phyloP scores from a whole-genome alignment of 2,329 filamentous ascomycete genomes.

The Pestalotiopsis sp. region DNA sequence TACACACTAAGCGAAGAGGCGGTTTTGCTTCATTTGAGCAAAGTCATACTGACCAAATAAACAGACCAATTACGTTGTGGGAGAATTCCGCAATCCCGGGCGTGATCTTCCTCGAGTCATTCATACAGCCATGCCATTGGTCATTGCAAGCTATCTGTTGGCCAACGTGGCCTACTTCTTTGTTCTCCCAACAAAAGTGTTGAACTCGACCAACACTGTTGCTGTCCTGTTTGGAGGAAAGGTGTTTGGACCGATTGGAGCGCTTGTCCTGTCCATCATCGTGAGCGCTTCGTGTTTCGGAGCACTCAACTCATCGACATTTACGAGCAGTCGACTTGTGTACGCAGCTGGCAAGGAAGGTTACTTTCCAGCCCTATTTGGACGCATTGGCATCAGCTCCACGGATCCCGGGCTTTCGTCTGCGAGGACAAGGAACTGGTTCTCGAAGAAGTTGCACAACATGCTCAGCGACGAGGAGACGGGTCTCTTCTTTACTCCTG shows the following conservation, averaged over 20 bases:
- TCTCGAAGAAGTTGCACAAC: conserved; percentile 60
- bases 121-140: conserved; percentile 92
- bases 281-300: conserved; percentile 93
- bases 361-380: conserved; percentile 83
- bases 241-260: conserved; percentile 84
- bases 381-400: conserved; percentile 72
- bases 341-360: conserved; percentile 96
- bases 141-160: conserved; percentile 87
- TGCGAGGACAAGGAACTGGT: conserved; percentile 55
- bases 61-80: conserved; percentile 95
- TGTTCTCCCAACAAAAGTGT: conserved; percentile 77
- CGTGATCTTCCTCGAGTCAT: conserved; percentile 93
- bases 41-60: conserved; percentile 26
- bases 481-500: conserved; percentile 89
- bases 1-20: background rate
- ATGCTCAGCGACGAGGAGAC: conserved; percentile 75
- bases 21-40: too few relatives aligned
- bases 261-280: conserved; percentile 82
- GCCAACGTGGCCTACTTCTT: conserved; percentile 95
- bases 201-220: conserved; percentile 92
- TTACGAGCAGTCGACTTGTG: conserved; percentile 88
- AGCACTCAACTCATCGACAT: conserved; percentile 90
- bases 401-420: conserved; percentile 42
- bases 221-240: conserved; percentile 90
- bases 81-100: conserved; percentile 90